Conservation (phyloP, 2,329 filamentous ascomycete genomes). For the Exophiala alcalophila region DNA sequence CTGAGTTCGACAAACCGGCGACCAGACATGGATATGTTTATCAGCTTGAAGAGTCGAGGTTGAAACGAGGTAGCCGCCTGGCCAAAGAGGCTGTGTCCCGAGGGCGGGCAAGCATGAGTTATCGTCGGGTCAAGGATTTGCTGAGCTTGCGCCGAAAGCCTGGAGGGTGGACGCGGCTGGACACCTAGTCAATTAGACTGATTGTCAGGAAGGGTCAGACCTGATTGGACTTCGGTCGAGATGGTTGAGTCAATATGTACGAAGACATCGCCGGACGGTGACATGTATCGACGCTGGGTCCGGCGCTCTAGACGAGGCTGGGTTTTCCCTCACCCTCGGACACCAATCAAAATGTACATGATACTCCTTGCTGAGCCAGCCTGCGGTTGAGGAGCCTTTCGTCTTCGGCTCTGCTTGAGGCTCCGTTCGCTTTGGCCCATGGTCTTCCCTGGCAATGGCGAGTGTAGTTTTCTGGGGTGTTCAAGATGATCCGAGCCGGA, state of each 20-base stretch:
- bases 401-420: too few relatives aligned
- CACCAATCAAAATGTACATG: neutral
- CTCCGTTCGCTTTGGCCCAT: too few relatives aligned
- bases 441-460: too few relatives aligned
- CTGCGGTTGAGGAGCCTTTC: too few relatives aligned
- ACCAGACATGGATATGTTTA: constrained; percentile 1
- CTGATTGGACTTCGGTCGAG: too few relatives aligned
- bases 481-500: too few relatives aligned
- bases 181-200: neutral
- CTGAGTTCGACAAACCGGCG: constrained; percentile 6
- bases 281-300: neutral
- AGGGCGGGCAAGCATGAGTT: neutral
- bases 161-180: constrained; percentile 9
- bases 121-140: neutral
- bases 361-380: too few relatives aligned
- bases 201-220: neutral
- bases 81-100: neutral
- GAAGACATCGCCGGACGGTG: too few relatives aligned
- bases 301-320: neutral
- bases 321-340: neutral
- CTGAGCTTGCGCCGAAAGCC: neutral
- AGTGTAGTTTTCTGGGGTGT: too few relatives aligned
- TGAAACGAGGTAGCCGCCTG: neutral
- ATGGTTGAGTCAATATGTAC: neutral
- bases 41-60: constrained; percentile 4